Conservation (phyloP, 2,329 filamentous ascomycete species). For the Cladosporium velox region DNA sequence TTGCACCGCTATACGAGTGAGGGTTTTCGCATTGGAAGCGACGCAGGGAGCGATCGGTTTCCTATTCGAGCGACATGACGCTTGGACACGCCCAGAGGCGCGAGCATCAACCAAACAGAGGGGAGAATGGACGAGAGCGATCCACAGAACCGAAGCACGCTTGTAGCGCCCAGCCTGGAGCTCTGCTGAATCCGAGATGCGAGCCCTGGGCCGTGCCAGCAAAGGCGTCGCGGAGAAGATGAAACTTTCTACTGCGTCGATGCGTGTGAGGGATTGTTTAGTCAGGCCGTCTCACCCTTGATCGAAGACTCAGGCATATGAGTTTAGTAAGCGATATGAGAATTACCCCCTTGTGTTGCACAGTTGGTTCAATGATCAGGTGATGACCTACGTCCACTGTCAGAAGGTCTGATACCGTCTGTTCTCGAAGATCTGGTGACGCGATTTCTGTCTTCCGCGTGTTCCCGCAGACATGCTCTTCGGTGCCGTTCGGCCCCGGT, state of each 20-base stretch:
- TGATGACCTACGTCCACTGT: background rate
- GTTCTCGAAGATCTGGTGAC: background rate
- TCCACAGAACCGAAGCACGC: background rate
- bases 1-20: background rate
- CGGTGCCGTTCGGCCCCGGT: background rate
- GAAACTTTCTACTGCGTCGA: background rate
- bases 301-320: background rate
- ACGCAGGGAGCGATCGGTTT: background rate
- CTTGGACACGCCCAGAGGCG: background rate
- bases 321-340: no score
- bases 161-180: background rate
- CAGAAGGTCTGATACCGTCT: background rate
- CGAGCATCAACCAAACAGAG: background rate
- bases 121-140: background rate
- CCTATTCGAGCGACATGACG: background rate
- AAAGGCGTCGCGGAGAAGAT: background rate
- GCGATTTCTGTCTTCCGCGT: background rate
- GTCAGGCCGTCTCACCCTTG: background rate
- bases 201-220: background rate
- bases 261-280: background rate
- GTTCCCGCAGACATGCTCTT: background rate
- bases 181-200: conserved; percentile 6
- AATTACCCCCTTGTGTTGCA: background rate
- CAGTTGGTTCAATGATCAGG: background rate
- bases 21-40: background rate